Conservation (phyloP, 495 filamentous ascomycete species). For the Xylaria cubensis region DNA sequence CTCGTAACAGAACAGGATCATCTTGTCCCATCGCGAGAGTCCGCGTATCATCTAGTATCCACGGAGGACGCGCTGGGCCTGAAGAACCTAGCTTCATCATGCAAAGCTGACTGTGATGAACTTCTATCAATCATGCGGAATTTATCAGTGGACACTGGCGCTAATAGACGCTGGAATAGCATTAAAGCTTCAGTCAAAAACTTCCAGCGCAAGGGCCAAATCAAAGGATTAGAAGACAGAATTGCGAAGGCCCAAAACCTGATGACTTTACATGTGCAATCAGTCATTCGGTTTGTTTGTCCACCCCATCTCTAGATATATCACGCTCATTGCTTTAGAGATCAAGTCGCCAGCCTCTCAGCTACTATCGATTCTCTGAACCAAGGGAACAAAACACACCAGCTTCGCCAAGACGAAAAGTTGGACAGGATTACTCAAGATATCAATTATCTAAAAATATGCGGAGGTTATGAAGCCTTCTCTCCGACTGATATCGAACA, state of each 20-base stretch:
- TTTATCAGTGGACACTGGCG: neutral
- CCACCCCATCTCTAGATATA: neutral
- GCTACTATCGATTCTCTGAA: neutral
- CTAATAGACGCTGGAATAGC: neutral
- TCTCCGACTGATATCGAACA: neutral
- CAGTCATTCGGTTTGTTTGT: neutral
- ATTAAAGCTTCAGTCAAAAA: neutral
- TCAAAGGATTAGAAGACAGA: neutral
- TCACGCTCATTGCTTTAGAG: neutral
- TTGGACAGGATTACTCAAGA: neutral
- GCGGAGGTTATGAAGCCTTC: neutral
- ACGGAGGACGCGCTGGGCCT: neutral
- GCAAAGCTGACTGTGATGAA: neutral
- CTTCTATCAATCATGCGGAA: neutral
- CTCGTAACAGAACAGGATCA: neutral
- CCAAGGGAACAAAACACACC: neutral
- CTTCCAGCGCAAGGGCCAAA: neutral
- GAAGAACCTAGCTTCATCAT: neutral
- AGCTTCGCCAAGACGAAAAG: neutral
- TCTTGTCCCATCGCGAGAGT: neutral
- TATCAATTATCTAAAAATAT: neutral
- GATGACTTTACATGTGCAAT: neutral
- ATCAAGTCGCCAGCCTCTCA: neutral
- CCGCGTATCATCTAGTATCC: neutral
- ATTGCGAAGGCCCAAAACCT: neutral